Evolutionary conservation across 768 basidiomycete genomes (phyloP).

Genomic region (Tricholoma matsutake): DNA sequence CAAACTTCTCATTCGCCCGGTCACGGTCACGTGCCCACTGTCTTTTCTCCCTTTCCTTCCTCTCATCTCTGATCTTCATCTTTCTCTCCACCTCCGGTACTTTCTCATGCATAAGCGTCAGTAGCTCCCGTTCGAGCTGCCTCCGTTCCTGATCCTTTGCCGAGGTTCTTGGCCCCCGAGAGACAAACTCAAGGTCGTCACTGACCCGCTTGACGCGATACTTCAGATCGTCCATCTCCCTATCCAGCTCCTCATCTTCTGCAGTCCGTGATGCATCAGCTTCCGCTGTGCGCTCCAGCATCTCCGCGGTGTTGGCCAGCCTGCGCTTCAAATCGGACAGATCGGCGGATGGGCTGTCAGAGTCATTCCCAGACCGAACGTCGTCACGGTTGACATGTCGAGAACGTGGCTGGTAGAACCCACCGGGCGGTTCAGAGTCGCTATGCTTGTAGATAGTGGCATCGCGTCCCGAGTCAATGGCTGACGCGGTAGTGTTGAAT

Average conservation of each 20-base stretch:
- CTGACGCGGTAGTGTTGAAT: conserved; percentile 53
- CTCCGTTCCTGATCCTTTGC: conserved; percentile 85
- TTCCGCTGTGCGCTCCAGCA: conserved; percentile 74
- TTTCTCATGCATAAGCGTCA: conserved; percentile 84
- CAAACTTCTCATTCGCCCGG: conserved; percentile 76
- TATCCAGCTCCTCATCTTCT: conserved; percentile 89
- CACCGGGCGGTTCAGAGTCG: conserved; percentile 53
- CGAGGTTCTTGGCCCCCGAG: conserved; percentile 65
- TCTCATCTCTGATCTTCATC: conserved; percentile 74
- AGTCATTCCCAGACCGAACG: conserved; percentile 72
- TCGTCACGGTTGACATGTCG: conserved; percentile 85
- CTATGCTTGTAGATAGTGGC: conserved; percentile 91
- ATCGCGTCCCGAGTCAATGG: conserved; percentile 64
- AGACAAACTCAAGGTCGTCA: conserved; percentile 88
- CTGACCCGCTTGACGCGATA: conserved; percentile 84
- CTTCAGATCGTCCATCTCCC: conserved; percentile 83
- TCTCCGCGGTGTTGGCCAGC: conserved; percentile 72
- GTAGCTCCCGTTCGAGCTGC: conserved; percentile 82
- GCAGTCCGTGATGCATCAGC: conserved; percentile 56
- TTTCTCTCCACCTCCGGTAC: conserved; percentile 88
- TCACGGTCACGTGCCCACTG: conserved; percentile 81
- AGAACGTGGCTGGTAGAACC: conserved; percentile 75
- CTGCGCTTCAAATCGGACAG: conserved; percentile 84
- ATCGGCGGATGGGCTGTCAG: conserved; percentile 59
- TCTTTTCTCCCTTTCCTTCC: conserved; percentile 73